Base-by-base conservation (phyloP, 495 filamentous ascomycete genomes). In the Parachaetomium inaequale region DNA sequence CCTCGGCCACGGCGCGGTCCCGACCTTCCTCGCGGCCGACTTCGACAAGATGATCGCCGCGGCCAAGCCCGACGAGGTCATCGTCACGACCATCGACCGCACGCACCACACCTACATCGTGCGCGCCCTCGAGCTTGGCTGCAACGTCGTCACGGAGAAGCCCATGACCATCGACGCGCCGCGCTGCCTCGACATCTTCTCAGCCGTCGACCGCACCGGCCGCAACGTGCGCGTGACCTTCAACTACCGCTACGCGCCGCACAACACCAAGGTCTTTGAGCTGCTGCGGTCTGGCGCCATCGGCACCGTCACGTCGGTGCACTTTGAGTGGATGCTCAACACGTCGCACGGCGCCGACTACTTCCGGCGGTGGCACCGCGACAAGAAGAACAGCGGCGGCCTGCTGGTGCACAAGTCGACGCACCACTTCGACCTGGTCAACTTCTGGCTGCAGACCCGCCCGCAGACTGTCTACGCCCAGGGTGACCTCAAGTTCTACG, bases 281-380 rank as follows among this genome's bases (percentile, higher is more conserved):
- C 47, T 86, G 4, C 63, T 85, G 12, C 72, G 69, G 17, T 69
- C 76, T 0, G 81, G 80, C 19, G 79, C 77, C 7, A 82, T 86
- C 66, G 82, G 83, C 3, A 68, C 69, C 21, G 77, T 84, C 0
- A 79, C 78, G 17, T 81, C 78, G 12, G 79, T 86, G 46, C 83
- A 84, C 65, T 84, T 86, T 61, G 82, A 85, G 65, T 85, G 82
- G 82, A 73, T 84, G 68, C 76, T 86, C 31, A 82, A 86, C 66
- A 84, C 82, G 7, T 75, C 75, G 14, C 83, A 86, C 67, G 83
- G 83, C 14, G 82, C 82, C 0, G 82, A 86, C 62, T 85, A 83
- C 70, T 84, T 84, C 71, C 82, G 82, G 28, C 82, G 83, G 17
- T 85, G 83, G 83, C 82, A 86, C 67, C 80, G 82, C 8, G 82